Evolutionary conservation across 2,329 filamentous ascomycete species (phyloP).

Genomic region (Aspergillus fijiensis): DNA sequence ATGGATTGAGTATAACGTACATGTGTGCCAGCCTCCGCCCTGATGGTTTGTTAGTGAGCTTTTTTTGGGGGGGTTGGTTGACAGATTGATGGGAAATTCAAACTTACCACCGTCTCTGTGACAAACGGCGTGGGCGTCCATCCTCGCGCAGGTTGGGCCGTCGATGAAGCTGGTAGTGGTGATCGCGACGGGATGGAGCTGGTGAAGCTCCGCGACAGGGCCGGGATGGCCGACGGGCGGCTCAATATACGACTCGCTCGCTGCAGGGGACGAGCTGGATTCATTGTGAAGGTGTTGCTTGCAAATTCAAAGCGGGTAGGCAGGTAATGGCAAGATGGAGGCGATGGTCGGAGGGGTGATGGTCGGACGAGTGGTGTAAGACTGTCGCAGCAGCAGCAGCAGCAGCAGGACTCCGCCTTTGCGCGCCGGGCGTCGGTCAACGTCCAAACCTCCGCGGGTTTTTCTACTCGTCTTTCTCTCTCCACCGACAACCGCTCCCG

Average conservation of each 20-base stretch:
- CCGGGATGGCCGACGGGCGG: constrained; percentile 9
- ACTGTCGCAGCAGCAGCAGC: too few species aligned
- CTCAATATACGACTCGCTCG: constrained; percentile 24
- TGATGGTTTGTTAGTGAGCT: constrained; percentile 34
- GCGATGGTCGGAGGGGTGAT: not conserved
- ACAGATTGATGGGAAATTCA: constrained; percentile 11
- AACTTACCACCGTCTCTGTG: constrained; percentile 56
- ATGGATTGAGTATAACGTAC: constrained; percentile 49
- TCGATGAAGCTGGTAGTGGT: constrained; percentile 6
- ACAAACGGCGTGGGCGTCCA: constrained; percentile 56
- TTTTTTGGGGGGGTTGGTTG: not conserved
- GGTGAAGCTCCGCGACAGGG: constrained; percentile 29
- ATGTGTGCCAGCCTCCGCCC: constrained; percentile 75
- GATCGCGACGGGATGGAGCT: constrained; percentile 29
- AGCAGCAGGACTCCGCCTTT: constrained; percentile 2
- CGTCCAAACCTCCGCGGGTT: not conserved
- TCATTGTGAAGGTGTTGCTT: constrained; percentile 22
- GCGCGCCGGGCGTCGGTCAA: not conserved
- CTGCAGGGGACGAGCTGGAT: constrained; percentile 20
- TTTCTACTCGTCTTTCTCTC: constrained; percentile 10
- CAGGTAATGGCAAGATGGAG: constrained; percentile 1
- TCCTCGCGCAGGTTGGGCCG: constrained; percentile 35
- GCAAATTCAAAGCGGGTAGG: not conserved
- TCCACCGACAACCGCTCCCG: constrained; percentile 6
- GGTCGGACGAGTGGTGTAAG: too few species aligned